Evolutionary conservation across 148 eudicot genomes (phyloP).

Genomic region (Chenopodium suecicum): DNA sequence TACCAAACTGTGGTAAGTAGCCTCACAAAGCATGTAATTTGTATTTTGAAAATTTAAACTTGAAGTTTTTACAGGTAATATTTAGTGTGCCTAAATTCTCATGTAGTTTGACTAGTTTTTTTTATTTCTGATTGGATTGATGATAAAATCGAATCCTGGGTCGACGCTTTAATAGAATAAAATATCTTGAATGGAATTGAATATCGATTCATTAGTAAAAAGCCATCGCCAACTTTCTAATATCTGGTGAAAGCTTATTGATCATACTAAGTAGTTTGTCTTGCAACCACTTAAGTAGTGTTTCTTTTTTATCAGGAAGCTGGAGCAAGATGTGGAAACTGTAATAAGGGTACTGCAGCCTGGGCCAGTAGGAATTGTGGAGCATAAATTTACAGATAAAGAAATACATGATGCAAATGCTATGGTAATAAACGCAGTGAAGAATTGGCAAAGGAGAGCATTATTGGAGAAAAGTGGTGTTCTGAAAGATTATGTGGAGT

Average conservation of each 20-base stretch:
- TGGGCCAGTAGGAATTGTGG: slow-evolving; percentile 86
- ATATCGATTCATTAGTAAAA: too few species aligned
- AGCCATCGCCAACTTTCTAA: neutral
- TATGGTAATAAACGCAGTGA: slow-evolving; percentile 60
- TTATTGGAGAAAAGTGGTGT: slow-evolving; percentile 44
- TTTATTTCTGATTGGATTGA: too few species aligned
- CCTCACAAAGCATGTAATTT: neutral
- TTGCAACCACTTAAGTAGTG: neutral
- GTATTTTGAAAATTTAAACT: neutral
- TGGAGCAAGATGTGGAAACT: slow-evolving; percentile 90
- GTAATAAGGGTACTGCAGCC: slow-evolving; percentile 85
- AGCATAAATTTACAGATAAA: slow-evolving; percentile 79
- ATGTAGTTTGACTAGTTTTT: neutral
- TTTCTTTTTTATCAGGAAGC: slow-evolving; percentile 51
- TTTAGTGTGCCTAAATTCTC: neutral
- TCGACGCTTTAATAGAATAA: too few species aligned
- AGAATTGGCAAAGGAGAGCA: slow-evolving; percentile 76
- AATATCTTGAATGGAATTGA: too few species aligned
- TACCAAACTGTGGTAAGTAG: too few species aligned
- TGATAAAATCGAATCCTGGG: too few species aligned
- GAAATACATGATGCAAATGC: slow-evolving; percentile 69
- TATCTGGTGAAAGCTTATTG: neutral
- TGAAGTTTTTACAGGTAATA: neutral
- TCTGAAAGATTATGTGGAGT: slow-evolving; percentile 59
- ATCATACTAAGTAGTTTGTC: neutral